phyloP scores from a whole-genome alignment of 2,329 filamentous ascomycete species.

The Sclerotiophoma versabilis region DNA sequence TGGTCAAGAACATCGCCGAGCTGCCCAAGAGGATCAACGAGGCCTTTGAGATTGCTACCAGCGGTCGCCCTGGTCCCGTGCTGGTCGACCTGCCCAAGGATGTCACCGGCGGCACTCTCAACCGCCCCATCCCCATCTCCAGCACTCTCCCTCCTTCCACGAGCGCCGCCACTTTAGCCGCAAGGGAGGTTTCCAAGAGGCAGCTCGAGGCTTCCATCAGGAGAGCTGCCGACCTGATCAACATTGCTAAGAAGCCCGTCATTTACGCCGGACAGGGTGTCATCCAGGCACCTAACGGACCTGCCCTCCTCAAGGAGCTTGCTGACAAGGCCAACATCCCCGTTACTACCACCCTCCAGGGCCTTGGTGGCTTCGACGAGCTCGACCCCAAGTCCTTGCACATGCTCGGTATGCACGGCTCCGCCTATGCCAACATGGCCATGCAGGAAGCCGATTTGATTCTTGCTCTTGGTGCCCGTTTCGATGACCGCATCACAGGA shows the following conservation, averaged over 20 bases:
- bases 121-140: slow-evolving; percentile 82
- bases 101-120: slow-evolving; percentile 84
- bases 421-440: slow-evolving; percentile 96
- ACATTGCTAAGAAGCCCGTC: slow-evolving; percentile 89
- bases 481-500: slow-evolving; percentile 93
- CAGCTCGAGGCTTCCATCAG: slow-evolving; percentile 77
- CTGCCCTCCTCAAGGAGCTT: slow-evolving; percentile 81
- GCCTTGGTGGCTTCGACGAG: slow-evolving; percentile 91
- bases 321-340: slow-evolving; percentile 90
- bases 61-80: slow-evolving; percentile 90
- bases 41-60: slow-evolving; percentile 97
- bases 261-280: slow-evolving; percentile 95
- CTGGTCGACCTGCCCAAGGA: slow-evolving; percentile 97
- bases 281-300: slow-evolving; percentile 78
- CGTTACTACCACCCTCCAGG: slow-evolving; percentile 94
- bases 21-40: slow-evolving; percentile 94
- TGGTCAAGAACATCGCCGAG: slow-evolving; percentile 96
- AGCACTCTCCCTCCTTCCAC: slow-evolving; percentile 78
- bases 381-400: slow-evolving; percentile 92
- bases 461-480: slow-evolving; percentile 90
- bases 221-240: slow-evolving; percentile 82
- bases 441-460: slow-evolving; percentile 98
- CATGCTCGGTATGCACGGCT: slow-evolving; percentile 99
- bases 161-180: slow-evolving; percentile 84
- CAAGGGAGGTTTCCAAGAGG: slow-evolving; percentile 73